Evolutionary conservation across 306 rosid species (phyloP).

Genomic region (Herpetospermum pedunculosum): DNA sequence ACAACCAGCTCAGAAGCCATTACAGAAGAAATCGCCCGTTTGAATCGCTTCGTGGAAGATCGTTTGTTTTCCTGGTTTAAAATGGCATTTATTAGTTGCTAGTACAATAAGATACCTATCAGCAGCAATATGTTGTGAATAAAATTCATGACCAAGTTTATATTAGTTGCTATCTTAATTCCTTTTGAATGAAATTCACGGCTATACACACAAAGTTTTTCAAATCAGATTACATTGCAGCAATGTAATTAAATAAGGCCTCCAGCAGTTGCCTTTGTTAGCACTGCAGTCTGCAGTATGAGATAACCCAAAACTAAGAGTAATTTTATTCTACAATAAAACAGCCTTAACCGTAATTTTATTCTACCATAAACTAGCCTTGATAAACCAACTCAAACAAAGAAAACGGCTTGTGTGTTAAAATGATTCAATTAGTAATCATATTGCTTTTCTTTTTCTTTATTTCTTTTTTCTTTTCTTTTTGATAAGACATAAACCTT

Average conservation of each 20-base stretch:
- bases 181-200: not conserved
- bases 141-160: not conserved
- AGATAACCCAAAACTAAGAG: not conserved
- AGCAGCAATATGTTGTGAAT: not conserved
- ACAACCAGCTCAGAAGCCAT: conserved; percentile 50
- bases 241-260: not conserved
- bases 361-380: not conserved
- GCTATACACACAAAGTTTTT: not conserved
- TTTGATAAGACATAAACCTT: not conserved
- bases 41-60: not conserved
- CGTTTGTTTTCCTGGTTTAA: not conserved
- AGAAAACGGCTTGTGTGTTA: not conserved
- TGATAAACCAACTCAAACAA: not conserved
- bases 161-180: not conserved
- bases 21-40: not conserved
- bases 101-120: not conserved
- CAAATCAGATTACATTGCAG: not conserved
- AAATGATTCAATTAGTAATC: not conserved
- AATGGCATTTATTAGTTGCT: not conserved
- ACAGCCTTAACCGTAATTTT: not conserved
- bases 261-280: not conserved
- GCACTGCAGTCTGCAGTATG: not conserved
- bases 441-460: not conserved
- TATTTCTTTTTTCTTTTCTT: not conserved
- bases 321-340: too few relatives aligned